Evolutionary conservation across 495 filamentous ascomycete genomes (phyloP), one percentile per base, ranked within the genome.

Genomic region (Cercophora sp.): DNA sequence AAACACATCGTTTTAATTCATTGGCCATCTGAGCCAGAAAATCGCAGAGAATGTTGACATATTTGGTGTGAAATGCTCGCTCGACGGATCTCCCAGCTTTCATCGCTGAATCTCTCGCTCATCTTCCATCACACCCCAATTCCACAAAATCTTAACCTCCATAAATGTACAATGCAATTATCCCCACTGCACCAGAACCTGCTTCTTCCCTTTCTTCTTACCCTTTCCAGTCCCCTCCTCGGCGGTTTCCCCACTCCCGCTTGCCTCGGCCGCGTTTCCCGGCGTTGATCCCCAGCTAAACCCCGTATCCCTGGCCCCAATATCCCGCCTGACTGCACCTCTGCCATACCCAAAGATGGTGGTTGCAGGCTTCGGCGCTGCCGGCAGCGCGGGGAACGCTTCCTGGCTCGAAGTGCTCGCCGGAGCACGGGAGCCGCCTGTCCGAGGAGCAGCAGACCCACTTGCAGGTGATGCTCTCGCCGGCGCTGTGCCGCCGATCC

Each of bases 161-260:
- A n/a, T n/a, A n/a, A n/a, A n/a, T n/a, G n/a, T n/a, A 9, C 11
- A 6, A 6, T 4, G 16, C 8, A 18, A 32, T 36, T 53, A 80
- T 2, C 76, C 76, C 75, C 76, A 80, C 54, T 80, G 74, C 47
- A 83, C 79, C 45, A 91, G 67, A 3, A 87, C 84, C 70, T 92
- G 86, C 71, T 92, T 92, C 67, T 89, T 90, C 13, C 86, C 85
- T 49, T 87, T 87, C 68, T 86, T 88, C 0, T n/a, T n/a, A n/a
- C 79, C 78, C 42, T 76, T 77, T 9, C 62, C 61, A 10, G 54
- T 62, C 11, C 43, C 60, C 35, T 0, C 70, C 68, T 68, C 73
- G 3, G 62, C n/a, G n/a, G n/a, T n/a, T n/a, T n/a, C 47, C 5
- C 18, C 29, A 15, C 15, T 24, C n/a, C 18, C 40, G 18, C 39